phyloP scores from a whole-genome alignment of 192 early-diverging fungal species.

The Coemansia sp. region DNA sequence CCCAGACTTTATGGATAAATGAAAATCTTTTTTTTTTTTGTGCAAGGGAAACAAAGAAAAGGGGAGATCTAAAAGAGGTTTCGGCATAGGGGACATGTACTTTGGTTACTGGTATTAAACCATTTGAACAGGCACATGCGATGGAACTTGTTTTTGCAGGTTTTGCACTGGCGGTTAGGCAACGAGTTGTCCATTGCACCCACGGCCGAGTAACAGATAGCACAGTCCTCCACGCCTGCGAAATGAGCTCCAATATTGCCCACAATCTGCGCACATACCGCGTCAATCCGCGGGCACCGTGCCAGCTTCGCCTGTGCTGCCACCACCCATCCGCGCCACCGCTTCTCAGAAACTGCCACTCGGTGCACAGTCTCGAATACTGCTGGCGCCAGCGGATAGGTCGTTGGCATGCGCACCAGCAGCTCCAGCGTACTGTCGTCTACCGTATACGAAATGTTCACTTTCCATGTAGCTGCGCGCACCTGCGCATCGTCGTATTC shows the following conservation, averaged over 20 bases:
- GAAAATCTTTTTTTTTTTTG: not conserved
- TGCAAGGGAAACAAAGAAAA: not conserved
- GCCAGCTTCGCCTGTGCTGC: slow-evolving; percentile 54
- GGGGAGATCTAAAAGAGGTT: slow-evolving; percentile 37
- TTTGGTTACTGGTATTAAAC: slow-evolving; percentile 68
- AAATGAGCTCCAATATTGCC: slow-evolving; percentile 91
- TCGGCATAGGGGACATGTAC: slow-evolving; percentile 71
- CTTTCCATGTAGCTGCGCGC: slow-evolving; percentile 22
- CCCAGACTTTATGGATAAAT: no score
- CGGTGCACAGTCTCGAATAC: slow-evolving; percentile 41
- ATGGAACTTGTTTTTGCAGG: slow-evolving; percentile 96
- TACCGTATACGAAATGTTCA: slow-evolving; percentile 35
- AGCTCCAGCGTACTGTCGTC: slow-evolving; percentile 54
- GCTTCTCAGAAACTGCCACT: slow-evolving; percentile 51
- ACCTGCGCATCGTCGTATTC: slow-evolving; percentile 40
- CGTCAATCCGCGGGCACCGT: slow-evolving; percentile 78
- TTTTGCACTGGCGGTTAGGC: slow-evolving; percentile 85
- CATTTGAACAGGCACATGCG: slow-evolving; percentile 90
- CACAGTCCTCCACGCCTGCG: slow-evolving; percentile 95
- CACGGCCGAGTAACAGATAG: slow-evolving; percentile 96
- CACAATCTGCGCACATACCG: slow-evolving; percentile 73
- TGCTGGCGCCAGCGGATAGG: slow-evolving; percentile 48
- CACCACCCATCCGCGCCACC: slow-evolving; percentile 56
- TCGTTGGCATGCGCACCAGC: slow-evolving; percentile 37
- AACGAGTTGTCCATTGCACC: slow-evolving; percentile 80